Evolutionary conservation across 345 rosid species (phyloP).

Genomic region (Cardamine chenopodiifolia): DNA sequence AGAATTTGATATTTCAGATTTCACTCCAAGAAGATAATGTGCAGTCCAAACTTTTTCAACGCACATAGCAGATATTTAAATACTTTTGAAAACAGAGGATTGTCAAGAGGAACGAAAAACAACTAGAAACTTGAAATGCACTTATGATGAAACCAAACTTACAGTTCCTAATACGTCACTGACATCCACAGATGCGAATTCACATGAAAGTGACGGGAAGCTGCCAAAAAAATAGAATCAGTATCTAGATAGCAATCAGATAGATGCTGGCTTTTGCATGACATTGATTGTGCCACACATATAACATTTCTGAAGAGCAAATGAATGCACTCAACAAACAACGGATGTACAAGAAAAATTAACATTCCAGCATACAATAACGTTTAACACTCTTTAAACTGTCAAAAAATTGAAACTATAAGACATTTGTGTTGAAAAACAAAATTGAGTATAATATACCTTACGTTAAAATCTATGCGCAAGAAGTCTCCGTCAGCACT

Average conservation of each 20-base stretch:
- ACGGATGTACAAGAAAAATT: neutral
- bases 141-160: constrained; percentile 52
- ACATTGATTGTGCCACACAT: neutral
- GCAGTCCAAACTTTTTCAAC: constrained; percentile 13
- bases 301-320: constrained; percentile 7
- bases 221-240: constrained; percentile 50
- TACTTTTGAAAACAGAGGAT: neutral
- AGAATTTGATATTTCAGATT: constrained; percentile 9
- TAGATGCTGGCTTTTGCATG: constrained; percentile 8
- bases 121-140: constrained; percentile 7
- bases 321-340: constrained; percentile 6
- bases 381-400: neutral
- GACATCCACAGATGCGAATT: constrained; percentile 94
- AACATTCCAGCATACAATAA: neutral
- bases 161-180: constrained; percentile 97
- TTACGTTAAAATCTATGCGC: constrained; percentile 87
- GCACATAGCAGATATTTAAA: neutral
- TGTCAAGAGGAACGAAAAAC: neutral
- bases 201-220: constrained; percentile 97
- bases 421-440: neutral
- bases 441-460: constrained; percentile 50
- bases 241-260: constrained; percentile 40
- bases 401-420: neutral
- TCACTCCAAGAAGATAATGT: neutral
- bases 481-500: constrained; percentile 92